phyloP scores from a whole-genome alignment of 495 filamentous ascomycete species.

The Symbiotaphrina buchneri region DNA sequence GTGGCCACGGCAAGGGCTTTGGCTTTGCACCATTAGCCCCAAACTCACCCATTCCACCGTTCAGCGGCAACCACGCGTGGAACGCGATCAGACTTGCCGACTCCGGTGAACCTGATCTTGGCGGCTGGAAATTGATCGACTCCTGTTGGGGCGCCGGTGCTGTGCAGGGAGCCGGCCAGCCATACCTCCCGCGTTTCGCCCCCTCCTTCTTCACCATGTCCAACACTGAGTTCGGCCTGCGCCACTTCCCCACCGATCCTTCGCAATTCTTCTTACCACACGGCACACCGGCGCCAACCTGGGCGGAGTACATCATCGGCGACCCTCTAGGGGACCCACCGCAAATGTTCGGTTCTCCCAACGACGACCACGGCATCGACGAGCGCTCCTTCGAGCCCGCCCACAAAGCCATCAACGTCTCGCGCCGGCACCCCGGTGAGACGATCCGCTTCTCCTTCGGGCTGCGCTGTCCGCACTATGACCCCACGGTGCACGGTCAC shows the following conservation, averaged over 20 bases:
- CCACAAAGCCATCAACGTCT: slow-evolving; percentile 30
- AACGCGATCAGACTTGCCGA: slow-evolving; percentile 74
- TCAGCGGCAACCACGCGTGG: slow-evolving; percentile 59
- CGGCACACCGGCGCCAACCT: slow-evolving; percentile 28
- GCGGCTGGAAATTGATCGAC: slow-evolving; percentile 82
- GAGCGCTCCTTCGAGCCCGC: slow-evolving; percentile 35
- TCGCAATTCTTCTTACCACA: slow-evolving; percentile 44
- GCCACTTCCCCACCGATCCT: slow-evolving; percentile 55
- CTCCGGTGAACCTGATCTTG: too few relatives aligned
- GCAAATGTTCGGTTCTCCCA: slow-evolving; percentile 25
- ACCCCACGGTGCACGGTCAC: slow-evolving; percentile 35
- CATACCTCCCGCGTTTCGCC: slow-evolving; percentile 45
- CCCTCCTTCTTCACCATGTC: slow-evolving; percentile 48
- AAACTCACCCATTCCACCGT: slow-evolving; percentile 33
- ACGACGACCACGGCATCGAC: slow-evolving; percentile 37
- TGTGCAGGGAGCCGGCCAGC: slow-evolving; percentile 20
- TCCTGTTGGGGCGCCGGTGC: slow-evolving; percentile 78
- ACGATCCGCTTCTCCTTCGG: slow-evolving; percentile 55
- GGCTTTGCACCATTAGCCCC: slow-evolving; percentile 33
- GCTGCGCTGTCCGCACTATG: slow-evolving; percentile 62
- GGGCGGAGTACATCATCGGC: slow-evolving; percentile 61
- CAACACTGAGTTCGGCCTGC: slow-evolving; percentile 63
- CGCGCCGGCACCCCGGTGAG: slow-evolving; percentile 15
- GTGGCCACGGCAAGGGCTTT: slow-evolving; percentile 75
- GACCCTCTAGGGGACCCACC: slow-evolving; percentile 20